These are phyloP conservation scores for Dactylellina cionopaga DNA, from an alignment of 2,329 filamentous ascomycete species.

Conservation along the genomic window DNA sequence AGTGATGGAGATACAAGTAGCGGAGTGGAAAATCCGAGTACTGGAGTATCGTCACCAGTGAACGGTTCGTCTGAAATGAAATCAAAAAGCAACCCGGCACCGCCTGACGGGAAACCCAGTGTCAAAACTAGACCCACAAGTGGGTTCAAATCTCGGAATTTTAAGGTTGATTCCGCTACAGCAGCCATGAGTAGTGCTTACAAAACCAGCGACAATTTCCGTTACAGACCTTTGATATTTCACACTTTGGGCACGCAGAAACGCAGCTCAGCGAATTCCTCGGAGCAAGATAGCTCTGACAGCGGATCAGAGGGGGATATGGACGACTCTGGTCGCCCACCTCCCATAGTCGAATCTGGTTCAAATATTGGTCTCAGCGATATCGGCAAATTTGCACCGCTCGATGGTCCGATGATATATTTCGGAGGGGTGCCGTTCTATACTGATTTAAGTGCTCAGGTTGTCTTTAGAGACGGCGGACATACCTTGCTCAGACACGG, in stretches of 20 bases:
- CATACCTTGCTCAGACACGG: constrained; percentile 55
- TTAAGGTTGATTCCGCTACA: constrained; percentile 35
- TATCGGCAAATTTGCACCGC: constrained; percentile 35
- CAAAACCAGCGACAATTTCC: constrained; percentile 24
- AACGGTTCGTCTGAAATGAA: constrained; percentile 61
- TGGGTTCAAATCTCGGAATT: constrained; percentile 4
- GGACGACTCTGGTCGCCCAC: constrained; percentile 27
- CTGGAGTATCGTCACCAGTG: constrained; percentile 62
- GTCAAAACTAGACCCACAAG: constrained; percentile 55
- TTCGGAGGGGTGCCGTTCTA: constrained; percentile 83
- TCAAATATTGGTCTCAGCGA: constrained; percentile 30
- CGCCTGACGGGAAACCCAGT: constrained; percentile 56
- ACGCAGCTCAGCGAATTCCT: constrained; percentile 23
- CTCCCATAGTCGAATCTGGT: constrained; percentile 37
- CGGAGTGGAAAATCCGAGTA: constrained; percentile 60
- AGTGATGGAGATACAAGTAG: constrained; percentile 69
- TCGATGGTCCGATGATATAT: constrained; percentile 78
- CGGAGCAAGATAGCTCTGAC: constrained; percentile 33
- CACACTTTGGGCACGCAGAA: constrained; percentile 26
- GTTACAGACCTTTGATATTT: constrained; percentile 39
- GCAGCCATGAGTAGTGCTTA: neutral
- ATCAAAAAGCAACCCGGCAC: constrained; percentile 62
- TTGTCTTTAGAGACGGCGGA: constrained; percentile 65
- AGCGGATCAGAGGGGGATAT: constrained; percentile 30
- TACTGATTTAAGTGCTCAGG: constrained; percentile 72